phyloP scores from a whole-genome alignment of 805 yeast genomes.

The Cyberlindnera nakhonratchasimensis region DNA sequence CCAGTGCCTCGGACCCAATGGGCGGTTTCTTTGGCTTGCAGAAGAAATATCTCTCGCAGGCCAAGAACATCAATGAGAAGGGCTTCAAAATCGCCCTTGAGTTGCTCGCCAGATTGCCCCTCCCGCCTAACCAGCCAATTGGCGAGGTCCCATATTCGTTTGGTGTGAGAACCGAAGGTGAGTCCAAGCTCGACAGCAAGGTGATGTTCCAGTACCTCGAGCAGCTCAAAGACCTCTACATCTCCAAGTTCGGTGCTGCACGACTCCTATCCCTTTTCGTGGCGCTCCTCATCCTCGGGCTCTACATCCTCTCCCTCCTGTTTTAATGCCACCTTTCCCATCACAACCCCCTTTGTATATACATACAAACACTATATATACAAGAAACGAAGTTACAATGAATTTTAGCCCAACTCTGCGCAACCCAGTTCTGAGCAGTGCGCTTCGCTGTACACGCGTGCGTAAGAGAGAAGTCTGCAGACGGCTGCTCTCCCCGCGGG shows the following conservation, averaged over 20 bases:
- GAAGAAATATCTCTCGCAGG: constrained; percentile 37
- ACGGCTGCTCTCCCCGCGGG: neutral
- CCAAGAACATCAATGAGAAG: constrained; percentile 36
- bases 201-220: constrained; percentile 46
- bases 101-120: constrained; percentile 43
- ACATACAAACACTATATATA: no score
- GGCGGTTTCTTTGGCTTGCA: constrained; percentile 50
- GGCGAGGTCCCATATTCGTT: constrained; percentile 50
- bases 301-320: constrained; percentile 28
- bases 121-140: constrained; percentile 34
- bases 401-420: no score
- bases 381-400: no score
- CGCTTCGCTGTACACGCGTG: neutral
- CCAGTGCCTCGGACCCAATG: constrained; percentile 53
- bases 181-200: constrained; percentile 45
- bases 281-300: constrained; percentile 29
- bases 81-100: constrained; percentile 52
- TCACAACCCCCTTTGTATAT: no score
- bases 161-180: constrained; percentile 54
- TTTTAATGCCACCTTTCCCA: constrained; percentile 12
- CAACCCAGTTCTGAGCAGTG: no score
- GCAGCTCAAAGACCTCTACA: constrained; percentile 44
- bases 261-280: constrained; percentile 34
- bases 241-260: constrained; percentile 42
- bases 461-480: neutral